These are phyloP conservation scores for Athelia psychrophila DNA, from an alignment of 1,284 basidiomycete species.

Conservation along the genomic window DNA sequence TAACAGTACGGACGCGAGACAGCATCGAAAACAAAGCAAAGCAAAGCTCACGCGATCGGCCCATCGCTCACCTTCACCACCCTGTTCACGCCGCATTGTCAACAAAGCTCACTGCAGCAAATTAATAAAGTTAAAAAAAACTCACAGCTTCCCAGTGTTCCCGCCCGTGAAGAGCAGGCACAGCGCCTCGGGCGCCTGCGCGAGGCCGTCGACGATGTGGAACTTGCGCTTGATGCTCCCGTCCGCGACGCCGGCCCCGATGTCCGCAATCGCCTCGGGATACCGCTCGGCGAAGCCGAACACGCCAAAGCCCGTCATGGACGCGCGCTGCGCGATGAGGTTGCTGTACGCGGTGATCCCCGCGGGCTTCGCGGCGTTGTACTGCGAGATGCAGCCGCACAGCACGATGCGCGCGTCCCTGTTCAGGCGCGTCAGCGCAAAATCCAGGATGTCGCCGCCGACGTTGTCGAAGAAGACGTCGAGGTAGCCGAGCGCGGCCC, in stretches of 20 bases:
- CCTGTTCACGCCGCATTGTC: constrained; percentile 22
- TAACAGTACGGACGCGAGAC: no score
- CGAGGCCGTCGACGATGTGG: constrained; percentile 73
- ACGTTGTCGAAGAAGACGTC: constrained; percentile 91
- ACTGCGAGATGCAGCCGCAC: constrained; percentile 40
- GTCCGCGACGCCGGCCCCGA: constrained; percentile 53
- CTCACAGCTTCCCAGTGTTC: constrained; percentile 82
- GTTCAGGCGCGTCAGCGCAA: constrained; percentile 72
- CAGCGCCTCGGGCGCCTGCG: constrained; percentile 67
- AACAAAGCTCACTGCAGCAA: constrained; percentile 3
- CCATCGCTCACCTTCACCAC: constrained; percentile 49
- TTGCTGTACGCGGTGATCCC: constrained; percentile 60
- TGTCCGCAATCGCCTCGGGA: constrained; percentile 49
- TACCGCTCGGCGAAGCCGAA: constrained; percentile 65
- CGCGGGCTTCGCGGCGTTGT: constrained; percentile 38
- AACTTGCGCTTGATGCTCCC: constrained; percentile 84
- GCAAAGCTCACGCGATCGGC: constrained; percentile 22
- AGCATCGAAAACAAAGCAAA: no score
- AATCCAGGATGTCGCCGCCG: constrained; percentile 80
- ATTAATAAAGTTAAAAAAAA: constrained; percentile 18
- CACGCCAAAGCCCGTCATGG: constrained; percentile 84
- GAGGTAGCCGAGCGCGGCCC: constrained; percentile 61
- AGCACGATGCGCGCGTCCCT: constrained; percentile 76
- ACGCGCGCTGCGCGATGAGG: constrained; percentile 76
- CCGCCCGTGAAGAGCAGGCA: constrained; percentile 75